Evolutionary conservation across 306 rosid species (phyloP), one percentile per base, ranked within the genome.

Genomic region (Chamaecrista fasciculata): DNA sequence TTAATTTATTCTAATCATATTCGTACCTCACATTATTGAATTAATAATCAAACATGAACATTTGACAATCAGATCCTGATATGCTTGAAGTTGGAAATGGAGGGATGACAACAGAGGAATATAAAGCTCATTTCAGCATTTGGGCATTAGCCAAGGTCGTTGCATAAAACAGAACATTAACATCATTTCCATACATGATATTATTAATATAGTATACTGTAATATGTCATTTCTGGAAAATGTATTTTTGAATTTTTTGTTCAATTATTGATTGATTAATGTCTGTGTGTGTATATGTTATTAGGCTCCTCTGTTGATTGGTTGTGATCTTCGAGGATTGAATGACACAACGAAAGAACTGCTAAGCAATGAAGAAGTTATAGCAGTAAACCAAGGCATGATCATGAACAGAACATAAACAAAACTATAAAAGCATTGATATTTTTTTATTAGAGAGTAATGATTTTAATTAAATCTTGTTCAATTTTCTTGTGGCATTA

Each of bases 51-150:
- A n/a, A n/a, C n/a, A n/a, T n/a, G n/a, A n/a, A n/a, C n/a, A n/a
- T n/a, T n/a, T n/a, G n/a, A n/a, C n/a, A n/a, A 42, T 57, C 82
- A 88, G 91, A 88, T 83, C 95, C 95, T n/a, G 95, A 88, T 72
- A 88, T 88, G 90, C 87, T 88, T 21, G 95, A 85, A 79, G 85
- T 88, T 21, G 95, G 89, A 51, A 88, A 88, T 67, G 91, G 95
- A 62, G 87, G 95, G 18, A 88, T 88, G 95, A 71, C 81, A 15
- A 48, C 72, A 14, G 87, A 76, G 48, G 94, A 87, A 73, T 85
- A 87, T 51, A 81, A 90, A 40, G 76, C 94, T 28, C 94, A 87
- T 81, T 87, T 87, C 69, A 87, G 90, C 81, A 85, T 87, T 40
- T 85, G 94, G 92, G 87, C 89, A 50, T 62, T 87, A 43, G 80